These are phyloP conservation scores for Solanum phureja DNA, from an alignment of 257 asterid species.

Conservation along the genomic window DNA sequence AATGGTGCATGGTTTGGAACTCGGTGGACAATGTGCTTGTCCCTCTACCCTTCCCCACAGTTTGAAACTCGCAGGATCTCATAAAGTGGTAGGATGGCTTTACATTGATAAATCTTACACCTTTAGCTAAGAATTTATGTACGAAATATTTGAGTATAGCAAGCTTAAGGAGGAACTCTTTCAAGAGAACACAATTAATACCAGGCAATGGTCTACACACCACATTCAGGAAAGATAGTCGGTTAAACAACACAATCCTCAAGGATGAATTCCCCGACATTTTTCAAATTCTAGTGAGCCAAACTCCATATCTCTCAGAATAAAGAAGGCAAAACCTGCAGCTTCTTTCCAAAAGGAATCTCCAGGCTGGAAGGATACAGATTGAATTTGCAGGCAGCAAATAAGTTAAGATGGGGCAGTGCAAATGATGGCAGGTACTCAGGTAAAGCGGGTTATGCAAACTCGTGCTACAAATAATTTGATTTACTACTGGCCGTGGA, in stretches of 20 bases:
- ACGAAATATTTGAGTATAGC: background rate
- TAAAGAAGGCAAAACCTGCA: background rate
- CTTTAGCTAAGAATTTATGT: background rate
- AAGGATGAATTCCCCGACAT: background rate
- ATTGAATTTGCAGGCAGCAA: background rate
- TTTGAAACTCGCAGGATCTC: background rate
- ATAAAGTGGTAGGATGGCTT: background rate
- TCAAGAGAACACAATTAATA: background rate
- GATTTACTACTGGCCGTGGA: background rate
- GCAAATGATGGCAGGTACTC: background rate
- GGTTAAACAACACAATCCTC: background rate
- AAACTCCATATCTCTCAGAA: background rate
- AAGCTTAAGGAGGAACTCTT: background rate
- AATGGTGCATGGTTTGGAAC: background rate
- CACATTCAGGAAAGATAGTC: background rate
- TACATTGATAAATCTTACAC: background rate
- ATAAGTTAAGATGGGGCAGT: background rate
- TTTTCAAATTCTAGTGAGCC: background rate
- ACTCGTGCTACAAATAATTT: background rate
- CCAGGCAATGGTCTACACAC: background rate
- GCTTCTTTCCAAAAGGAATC: background rate
- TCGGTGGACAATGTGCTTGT: background rate
- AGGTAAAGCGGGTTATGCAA: background rate
- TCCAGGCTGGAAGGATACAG: background rate
- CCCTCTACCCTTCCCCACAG: background rate